These are phyloP conservation scores for Ciborinia camelliae DNA, from an alignment of 2,329 filamentous ascomycete genomes.

Conservation along the genomic window DNA sequence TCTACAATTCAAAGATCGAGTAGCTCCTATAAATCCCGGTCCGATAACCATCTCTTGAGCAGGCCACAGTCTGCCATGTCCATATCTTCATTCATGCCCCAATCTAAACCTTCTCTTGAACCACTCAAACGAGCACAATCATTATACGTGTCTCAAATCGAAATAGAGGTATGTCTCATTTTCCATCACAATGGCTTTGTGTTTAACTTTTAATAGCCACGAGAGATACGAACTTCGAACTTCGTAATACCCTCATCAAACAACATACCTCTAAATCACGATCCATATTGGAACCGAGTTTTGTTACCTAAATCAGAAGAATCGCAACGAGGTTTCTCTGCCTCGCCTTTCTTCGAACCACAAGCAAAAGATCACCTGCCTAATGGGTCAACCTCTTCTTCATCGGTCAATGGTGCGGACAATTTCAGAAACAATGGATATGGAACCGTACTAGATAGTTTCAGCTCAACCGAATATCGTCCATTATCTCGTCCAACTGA, in stretches of 20 bases:
- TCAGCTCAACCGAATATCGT: neutral
- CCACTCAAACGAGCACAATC: slow-evolving; percentile 8
- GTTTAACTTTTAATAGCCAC: neutral
- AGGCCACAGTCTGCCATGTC: slow-evolving; percentile 20
- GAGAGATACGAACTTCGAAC: neutral
- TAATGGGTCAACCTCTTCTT: neutral
- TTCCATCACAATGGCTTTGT: neutral
- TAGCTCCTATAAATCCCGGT: slow-evolving; percentile 5
- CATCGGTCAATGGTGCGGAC: neutral
- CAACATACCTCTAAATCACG: neutral
- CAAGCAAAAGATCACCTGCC: neutral
- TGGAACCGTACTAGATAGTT: neutral
- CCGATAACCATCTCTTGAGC: neutral
- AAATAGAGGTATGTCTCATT: slow-evolving; percentile 24
- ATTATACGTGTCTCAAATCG: slow-evolving; percentile 25
- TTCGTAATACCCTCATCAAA: neutral
- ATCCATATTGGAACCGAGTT: neutral
- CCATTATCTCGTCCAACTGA: slow-evolving; percentile 8
- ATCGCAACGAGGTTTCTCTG: neutral
- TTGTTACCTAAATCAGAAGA: neutral
- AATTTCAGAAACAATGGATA: neutral
- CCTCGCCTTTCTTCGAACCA: neutral
- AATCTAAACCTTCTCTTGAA: slow-evolving; percentile 11
- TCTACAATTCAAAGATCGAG: slow-evolving; percentile 16
- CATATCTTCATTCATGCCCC: slow-evolving; percentile 16